Base-by-base conservation (phyloP, 2,329 filamentous ascomycete genomes). In the Phyllosticta citribraziliensis region DNA sequence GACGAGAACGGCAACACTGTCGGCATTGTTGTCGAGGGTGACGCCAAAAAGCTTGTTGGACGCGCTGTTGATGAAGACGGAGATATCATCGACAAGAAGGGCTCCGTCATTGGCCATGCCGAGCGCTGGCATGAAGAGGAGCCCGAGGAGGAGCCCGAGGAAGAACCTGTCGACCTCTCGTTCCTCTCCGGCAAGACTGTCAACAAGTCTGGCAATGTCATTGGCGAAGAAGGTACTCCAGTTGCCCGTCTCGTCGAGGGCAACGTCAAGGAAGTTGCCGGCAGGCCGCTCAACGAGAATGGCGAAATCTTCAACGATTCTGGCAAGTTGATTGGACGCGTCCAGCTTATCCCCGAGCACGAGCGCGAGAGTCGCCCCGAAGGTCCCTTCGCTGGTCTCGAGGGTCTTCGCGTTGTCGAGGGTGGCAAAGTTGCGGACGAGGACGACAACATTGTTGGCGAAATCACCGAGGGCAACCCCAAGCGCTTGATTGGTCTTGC, bases 271-370 rank as follows among this genome's bases (percentile, higher is more conserved):
- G 79, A 82, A 59, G 80, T 90, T 52, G 74, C 84, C 10, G 87
- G 87, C 27, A 84, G 83, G 68, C 87, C 87, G 81, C 85, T 86
- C 67, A 85, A 90, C 70, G 87, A 85, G 72, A 76, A 88, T 30
- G 88, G 88, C 40, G 83, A 88, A 68, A 82, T 90, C 65, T 84
- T 86, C 75, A 88, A 87, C 69, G 87, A 90, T 70, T 82, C 80
- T n/a, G 88, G 88, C 54, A 84, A 88, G 62, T 77, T 89, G 55
- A 81, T 90, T 62, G 87, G 87, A 63, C 81, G 80, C 61, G 84
- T 84, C 54, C 86, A 89, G 68, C 76, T 89, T 27, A 84, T 90
- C 40, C 79, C 86, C 22, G 84, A 87, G 67, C 80, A 85, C 9
- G 86, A 89, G 76, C 78, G 78, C 57, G 78, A 78, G 66, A 68